A percentile compares a stretch with the other conserved stretches of the same genome.
Conservation (phyloP, 805 yeast genomes). For the Teunomyces atbi region DNA sequence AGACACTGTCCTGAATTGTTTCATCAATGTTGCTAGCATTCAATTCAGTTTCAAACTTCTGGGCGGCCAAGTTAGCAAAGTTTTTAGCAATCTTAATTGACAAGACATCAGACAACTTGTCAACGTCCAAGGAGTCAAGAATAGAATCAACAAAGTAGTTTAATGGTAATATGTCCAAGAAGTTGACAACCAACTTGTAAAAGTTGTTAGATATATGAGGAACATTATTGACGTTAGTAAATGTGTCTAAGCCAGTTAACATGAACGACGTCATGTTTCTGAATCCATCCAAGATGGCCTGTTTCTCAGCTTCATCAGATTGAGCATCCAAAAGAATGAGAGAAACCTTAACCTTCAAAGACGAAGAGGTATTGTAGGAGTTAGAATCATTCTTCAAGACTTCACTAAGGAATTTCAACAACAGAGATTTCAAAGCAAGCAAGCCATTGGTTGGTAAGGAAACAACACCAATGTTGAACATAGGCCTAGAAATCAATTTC, state of each 20-base stretch:
- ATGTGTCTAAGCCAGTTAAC: constrained; percentile 37
- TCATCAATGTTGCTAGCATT: constrained; percentile 42
- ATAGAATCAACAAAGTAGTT: constrained; percentile 67
- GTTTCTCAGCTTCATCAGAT: constrained; percentile 28
- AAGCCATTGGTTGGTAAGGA: constrained; percentile 51
- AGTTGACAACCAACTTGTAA: constrained; percentile 57
- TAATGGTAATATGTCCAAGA: constrained; percentile 73
- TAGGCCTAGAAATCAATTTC: constrained; percentile 48
- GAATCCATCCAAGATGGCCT: constrained; percentile 31
- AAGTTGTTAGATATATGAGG: constrained; percentile 38
- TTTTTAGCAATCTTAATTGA: constrained; percentile 58
- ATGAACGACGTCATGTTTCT: constrained; percentile 34
- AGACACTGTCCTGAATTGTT: constrained; percentile 48
- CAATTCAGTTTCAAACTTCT: constrained; percentile 69
- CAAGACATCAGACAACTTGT: constrained; percentile 28
- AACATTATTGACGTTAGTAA: constrained; percentile 16
- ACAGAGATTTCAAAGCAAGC: constrained; percentile 44
- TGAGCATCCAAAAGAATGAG: constrained; percentile 46
- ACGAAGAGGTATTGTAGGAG: constrained; percentile 20
- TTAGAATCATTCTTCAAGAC: constrained; percentile 35
- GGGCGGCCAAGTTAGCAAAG: constrained; percentile 58
- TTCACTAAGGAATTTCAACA: constrained; percentile 57
- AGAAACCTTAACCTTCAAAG: constrained; percentile 52
- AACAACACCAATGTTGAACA: constrained; percentile 62
- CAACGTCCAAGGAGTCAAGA: constrained; percentile 33